Evolutionary conservation across 495 filamentous ascomycete species (phyloP), one percentile per base, ranked within the genome.

Genomic region (Penicillium odoratum): DNA sequence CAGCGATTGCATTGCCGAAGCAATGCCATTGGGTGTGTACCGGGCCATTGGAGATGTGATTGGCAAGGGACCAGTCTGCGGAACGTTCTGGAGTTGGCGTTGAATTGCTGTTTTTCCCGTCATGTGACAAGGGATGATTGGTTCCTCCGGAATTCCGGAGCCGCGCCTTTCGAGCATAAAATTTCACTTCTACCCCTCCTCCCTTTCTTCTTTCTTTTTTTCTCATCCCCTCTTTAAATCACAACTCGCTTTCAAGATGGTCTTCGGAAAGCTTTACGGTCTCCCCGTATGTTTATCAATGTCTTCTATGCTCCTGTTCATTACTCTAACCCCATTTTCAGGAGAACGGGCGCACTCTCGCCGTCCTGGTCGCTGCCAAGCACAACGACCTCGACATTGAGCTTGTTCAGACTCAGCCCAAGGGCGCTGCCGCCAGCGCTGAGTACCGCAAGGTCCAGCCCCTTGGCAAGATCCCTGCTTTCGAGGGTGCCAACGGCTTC

Each of bases 211-310:
- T 58, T 65, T 55, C 58, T 66, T 62, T 69, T 60, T 68, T 59
- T 63, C 68, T 60, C 58, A 68, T 67, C 63, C 63, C 51, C 33
- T 60, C 57, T 56, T 52, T 60, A 48, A 50, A 43, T 44, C 47
- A 43, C 54, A 46, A 42, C 56, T 56, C 55, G 16, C 61, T 49
- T 69, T 74, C 78, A 90, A 80, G 74, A 95, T 93, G 90, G 77
- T 87, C 61, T 98, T 98, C 84, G 94, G 94, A 81, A 98, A 96
- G 84, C 83, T 98, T 68, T 98, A 94, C 82, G 88, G 86, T 73
- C 85, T 84, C 73, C 69, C 82, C 75, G 94, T 97, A 86, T 77
- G 53, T 25, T 64, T 28, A 30, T 26, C 18, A 48, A 31, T 13
- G 29, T 42, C 28, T 40, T 28, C 3, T 16, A 30, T 48, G 15